Evolutionary conservation across 2,329 filamentous ascomycete species (phyloP).

Genomic region (Penicillium vulpinum): DNA sequence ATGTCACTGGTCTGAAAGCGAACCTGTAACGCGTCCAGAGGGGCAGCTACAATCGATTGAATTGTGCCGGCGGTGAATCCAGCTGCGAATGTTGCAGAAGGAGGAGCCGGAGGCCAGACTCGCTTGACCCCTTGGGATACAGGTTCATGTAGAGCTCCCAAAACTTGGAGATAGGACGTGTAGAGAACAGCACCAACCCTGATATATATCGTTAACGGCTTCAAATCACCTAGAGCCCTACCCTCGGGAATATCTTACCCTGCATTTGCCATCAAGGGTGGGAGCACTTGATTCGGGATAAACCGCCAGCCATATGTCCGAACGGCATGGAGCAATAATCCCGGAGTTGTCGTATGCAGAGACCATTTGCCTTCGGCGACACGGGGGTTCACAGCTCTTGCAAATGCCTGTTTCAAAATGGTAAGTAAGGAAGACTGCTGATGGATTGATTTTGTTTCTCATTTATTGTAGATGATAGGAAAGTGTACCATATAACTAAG

Average conservation of each 20-base stretch:
- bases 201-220: neutral
- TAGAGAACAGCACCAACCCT: slow-evolving; percentile 64
- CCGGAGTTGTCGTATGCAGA: slow-evolving; percentile 61
- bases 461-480: slow-evolving; percentile 1
- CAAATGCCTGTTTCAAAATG: slow-evolving; percentile 54
- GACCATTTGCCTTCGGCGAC: slow-evolving; percentile 53
- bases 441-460: slow-evolving; percentile 10
- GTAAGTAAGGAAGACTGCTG: slow-evolving; percentile 2
- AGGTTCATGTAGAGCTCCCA: slow-evolving; percentile 59
- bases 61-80: slow-evolving; percentile 60
- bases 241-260: slow-evolving; percentile 40
- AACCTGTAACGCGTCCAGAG: slow-evolving; percentile 63
- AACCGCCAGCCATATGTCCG: slow-evolving; percentile 64
- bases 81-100: slow-evolving; percentile 56
- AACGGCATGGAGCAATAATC: slow-evolving; percentile 61
- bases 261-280: slow-evolving; percentile 63
- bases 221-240: neutral
- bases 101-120: slow-evolving; percentile 59
- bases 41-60: slow-evolving; percentile 63
- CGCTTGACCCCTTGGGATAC: slow-evolving; percentile 58
- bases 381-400: slow-evolving; percentile 62
- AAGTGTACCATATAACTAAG: slow-evolving; percentile 53
- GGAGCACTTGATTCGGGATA: slow-evolving; percentile 64
- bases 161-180: slow-evolving; percentile 62
- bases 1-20: slow-evolving; percentile 62